Conservation (phyloP, 257 asterid genomes). For the Solanum phureja region DNA sequence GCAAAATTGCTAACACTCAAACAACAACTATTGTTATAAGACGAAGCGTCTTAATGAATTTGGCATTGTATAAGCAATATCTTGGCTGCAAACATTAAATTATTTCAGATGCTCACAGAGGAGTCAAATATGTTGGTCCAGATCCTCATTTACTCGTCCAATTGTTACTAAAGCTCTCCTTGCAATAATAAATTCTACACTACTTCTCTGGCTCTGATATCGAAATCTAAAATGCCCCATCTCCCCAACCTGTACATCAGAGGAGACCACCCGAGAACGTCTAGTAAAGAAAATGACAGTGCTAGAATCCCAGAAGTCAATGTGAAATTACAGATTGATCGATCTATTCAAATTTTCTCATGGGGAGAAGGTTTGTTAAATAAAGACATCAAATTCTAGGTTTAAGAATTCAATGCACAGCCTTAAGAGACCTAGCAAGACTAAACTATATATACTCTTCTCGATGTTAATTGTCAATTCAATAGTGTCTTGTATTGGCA, state of each 20-base stretch:
- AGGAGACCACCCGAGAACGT: neutral
- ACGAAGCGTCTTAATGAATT: neutral
- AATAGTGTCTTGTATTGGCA: too few relatives aligned
- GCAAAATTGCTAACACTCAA: neutral
- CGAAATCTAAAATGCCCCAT: neutral
- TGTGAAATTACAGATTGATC: neutral
- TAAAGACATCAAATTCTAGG: conserved; percentile 1
- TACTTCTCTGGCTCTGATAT: neutral
- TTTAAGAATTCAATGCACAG: neutral
- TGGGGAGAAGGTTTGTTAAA: neutral
- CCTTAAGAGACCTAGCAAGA: neutral
- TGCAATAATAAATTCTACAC: neutral
- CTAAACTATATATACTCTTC: neutral
- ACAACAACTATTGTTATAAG: neutral
- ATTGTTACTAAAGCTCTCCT: neutral
- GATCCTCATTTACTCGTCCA: neutral
- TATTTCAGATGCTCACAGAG: neutral
- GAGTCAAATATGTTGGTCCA: neutral
- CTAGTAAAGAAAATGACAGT: neutral
- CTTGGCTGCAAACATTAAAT: neutral
- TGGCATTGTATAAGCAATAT: neutral
- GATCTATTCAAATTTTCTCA: conserved; percentile 2
- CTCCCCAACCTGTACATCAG: neutral
- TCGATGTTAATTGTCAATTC: too few relatives aligned
- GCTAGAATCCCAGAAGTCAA: neutral